Percentiles rank a stretch among this genome's conserved stretches.
Conservation (phyloP, 139 green algal species). For the Diplosphaera chodatii region DNA sequence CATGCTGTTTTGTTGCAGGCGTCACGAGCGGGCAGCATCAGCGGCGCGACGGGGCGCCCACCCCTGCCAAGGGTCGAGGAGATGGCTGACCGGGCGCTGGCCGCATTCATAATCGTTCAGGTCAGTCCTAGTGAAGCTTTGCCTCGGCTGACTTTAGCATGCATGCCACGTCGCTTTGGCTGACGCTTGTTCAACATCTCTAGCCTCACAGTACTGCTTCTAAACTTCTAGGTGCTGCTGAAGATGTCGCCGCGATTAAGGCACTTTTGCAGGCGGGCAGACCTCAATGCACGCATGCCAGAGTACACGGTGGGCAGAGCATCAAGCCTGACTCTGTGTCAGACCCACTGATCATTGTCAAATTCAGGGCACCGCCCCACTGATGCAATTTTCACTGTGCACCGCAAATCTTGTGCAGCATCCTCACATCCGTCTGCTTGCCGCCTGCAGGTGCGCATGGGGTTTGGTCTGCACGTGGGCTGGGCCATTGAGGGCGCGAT, state of each 20-base stretch:
- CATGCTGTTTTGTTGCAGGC: background rate
- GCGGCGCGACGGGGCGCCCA: background rate
- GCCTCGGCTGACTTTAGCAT: too few relatives aligned
- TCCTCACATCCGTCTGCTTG: too few relatives aligned
- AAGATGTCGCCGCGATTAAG: conserved; percentile 51
- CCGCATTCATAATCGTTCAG: conserved; percentile 84
- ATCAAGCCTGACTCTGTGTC: too few relatives aligned
- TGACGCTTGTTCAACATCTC: too few relatives aligned
- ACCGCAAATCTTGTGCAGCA: too few relatives aligned
- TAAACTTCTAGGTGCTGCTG: conserved; percentile 64
- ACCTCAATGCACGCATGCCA: conserved; percentile 72
- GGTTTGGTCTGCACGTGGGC: conserved; percentile 90
- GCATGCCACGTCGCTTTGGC: too few relatives aligned
- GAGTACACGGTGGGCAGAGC: conserved; percentile 48
- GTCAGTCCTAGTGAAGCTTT: too few relatives aligned
- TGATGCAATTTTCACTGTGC: too few relatives aligned
- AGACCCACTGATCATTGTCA: too few relatives aligned
- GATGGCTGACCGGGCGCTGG: conserved; percentile 82
- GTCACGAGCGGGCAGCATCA: background rate
- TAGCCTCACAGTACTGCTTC: too few relatives aligned
- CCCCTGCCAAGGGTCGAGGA: background rate
- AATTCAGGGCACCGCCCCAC: too few relatives aligned
- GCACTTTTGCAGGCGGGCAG: conserved; percentile 32
- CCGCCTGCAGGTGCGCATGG: conserved; percentile 62
- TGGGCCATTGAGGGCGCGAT: conserved; percentile 97